Conservation (phyloP, 2,329 filamentous ascomycete species). For the Aspergillus cejpii region DNA sequence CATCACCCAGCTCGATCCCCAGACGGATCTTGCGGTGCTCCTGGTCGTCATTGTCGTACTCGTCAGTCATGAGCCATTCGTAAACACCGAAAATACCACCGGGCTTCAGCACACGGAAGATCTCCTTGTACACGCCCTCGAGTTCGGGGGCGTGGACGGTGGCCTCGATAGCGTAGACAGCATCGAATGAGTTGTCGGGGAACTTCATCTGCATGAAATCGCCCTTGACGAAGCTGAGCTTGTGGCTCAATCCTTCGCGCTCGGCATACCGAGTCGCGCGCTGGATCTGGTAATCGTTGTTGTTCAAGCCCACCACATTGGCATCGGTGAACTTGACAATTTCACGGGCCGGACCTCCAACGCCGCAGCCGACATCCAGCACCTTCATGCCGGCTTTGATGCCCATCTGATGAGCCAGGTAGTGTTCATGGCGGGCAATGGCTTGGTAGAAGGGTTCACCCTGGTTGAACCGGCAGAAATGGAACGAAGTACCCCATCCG, state of each 20-base stretch:
- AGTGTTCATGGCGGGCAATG: constrained; percentile 95
- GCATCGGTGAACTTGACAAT: constrained; percentile 92
- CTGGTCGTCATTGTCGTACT: constrained; percentile 83
- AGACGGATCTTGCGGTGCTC: constrained; percentile 84
- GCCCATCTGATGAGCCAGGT: constrained; percentile 82
- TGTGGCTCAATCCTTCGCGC: constrained; percentile 71
- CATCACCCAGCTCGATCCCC: constrained; percentile 90
- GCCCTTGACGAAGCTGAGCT: constrained; percentile 83
- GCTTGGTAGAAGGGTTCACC: constrained; percentile 85
- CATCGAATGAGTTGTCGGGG: constrained; percentile 84
- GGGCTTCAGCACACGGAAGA: constrained; percentile 91
- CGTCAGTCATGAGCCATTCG: constrained; percentile 97
- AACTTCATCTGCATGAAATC: constrained; percentile 99
- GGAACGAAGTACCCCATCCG: constrained; percentile 92
- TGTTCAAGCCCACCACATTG: constrained; percentile 89
- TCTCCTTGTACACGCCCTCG: constrained; percentile 88
- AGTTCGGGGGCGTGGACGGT: constrained; percentile 90
- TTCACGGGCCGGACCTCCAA: constrained; percentile 89
- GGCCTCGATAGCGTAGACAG: constrained; percentile 94
- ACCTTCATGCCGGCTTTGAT: constrained; percentile 83
- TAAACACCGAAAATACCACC: constrained; percentile 95
- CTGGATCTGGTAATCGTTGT: constrained; percentile 98
- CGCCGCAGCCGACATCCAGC: constrained; percentile 92
- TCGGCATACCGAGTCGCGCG: constrained; percentile 78
- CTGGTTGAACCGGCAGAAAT: constrained; percentile 89